A percentile compares a stretch with the other conserved stretches of the same genome.
phyloP scores from a whole-genome alignment of 371 early-diverging fungal genomes.

The Funneliformis caledonium region DNA sequence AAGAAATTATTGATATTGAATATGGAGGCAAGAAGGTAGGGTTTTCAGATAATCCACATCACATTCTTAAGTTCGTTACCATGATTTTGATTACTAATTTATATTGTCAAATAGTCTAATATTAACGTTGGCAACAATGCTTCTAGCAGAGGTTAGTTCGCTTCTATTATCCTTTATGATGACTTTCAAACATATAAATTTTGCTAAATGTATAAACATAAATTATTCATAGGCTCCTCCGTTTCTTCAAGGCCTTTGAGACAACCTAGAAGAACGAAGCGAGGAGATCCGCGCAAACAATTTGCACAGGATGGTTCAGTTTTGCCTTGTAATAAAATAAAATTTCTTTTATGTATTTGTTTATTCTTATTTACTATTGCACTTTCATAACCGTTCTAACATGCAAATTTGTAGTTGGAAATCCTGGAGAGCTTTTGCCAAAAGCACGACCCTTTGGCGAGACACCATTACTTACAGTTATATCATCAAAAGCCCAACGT shows the following conservation, averaged over 20 bases:
- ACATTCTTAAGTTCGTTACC: too few species aligned
- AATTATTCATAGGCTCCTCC: background rate
- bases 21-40: slow-evolving; percentile 4
- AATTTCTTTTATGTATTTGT: background rate
- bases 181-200: background rate
- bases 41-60: background rate
- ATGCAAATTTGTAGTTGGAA: background rate
- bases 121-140: background rate
- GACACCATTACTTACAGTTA: slow-evolving; percentile 36
- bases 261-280: slow-evolving; percentile 14
- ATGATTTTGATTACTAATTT: background rate
- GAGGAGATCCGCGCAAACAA: background rate
- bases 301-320: slow-evolving; percentile 29
- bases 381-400: background rate
- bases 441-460: slow-evolving; percentile 16
- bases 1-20: background rate
- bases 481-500: slow-evolving; percentile 21
- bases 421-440: background rate
- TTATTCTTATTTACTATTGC: background rate
- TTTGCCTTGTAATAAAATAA: background rate
- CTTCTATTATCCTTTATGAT: background rate
- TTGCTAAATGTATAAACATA: background rate
- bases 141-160: background rate
- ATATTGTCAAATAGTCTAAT: background rate
- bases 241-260: background rate